These are phyloP conservation scores for Solanum sejunctum DNA, from an alignment of 257 asterid genomes.

Conservation along the genomic window DNA sequence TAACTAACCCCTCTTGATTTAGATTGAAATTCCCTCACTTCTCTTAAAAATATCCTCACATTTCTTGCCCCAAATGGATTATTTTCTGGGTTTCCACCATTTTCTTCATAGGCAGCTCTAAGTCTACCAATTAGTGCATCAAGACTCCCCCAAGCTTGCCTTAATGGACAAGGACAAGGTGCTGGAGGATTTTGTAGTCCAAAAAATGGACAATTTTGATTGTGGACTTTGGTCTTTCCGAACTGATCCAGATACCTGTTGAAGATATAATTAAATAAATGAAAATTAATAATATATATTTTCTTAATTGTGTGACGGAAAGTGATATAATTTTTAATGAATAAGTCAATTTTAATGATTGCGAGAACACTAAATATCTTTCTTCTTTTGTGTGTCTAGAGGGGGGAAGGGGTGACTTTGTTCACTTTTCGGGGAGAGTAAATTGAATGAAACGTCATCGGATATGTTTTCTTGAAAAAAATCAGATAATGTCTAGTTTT, in stretches of 20 bases:
- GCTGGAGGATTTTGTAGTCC: slow-evolving; percentile 20
- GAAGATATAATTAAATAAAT: background rate
- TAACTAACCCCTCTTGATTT: slow-evolving; percentile 33
- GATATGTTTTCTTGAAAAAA: background rate
- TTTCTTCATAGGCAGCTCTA: slow-evolving; percentile 30
- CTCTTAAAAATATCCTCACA: slow-evolving; percentile 24
- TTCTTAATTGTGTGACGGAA: background rate
- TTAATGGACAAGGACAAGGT: slow-evolving; percentile 25
- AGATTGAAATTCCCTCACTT: slow-evolving; percentile 31
- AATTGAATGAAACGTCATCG: background rate
- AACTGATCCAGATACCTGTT: slow-evolving; percentile 18
- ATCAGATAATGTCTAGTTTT: background rate
- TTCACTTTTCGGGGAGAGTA: no score
- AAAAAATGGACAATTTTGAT: slow-evolving; percentile 23
- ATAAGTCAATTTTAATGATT: background rate
- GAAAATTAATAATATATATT: background rate
- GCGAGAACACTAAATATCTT: background rate
- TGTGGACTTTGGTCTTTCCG: slow-evolving; percentile 28
- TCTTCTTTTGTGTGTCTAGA: background rate
- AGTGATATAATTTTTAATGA: no score
- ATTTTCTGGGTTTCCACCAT: slow-evolving; percentile 21
- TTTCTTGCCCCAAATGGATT: slow-evolving; percentile 29
- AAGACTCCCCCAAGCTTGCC: slow-evolving; percentile 38
- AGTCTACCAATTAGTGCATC: slow-evolving; percentile 34
- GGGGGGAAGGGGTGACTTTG: background rate